These are phyloP conservation scores for Pseudogymnoascus sp. DNA, from an alignment of 2,329 filamentous ascomycete species.

Conservation along the genomic window DNA sequence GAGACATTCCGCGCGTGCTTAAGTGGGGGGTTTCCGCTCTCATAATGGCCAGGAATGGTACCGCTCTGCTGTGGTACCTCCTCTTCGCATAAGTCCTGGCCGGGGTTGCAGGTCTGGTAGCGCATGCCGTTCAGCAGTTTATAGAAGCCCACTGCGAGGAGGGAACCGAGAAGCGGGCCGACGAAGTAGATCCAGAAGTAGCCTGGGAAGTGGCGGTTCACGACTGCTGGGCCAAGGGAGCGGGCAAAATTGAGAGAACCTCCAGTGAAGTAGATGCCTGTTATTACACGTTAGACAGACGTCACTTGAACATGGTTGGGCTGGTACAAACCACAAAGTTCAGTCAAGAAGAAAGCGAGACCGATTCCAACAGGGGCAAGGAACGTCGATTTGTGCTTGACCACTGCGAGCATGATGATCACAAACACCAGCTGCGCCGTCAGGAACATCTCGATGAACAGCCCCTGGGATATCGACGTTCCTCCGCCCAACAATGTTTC, in stretches of 20 bases:
- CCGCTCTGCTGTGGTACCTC: not conserved
- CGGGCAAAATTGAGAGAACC: slow-evolving; percentile 44
- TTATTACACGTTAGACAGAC: slow-evolving; percentile 4
- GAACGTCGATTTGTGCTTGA: slow-evolving; percentile 44
- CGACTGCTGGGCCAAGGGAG: slow-evolving; percentile 42
- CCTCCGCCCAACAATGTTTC: slow-evolving; percentile 37
- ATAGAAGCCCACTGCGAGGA: slow-evolving; percentile 46
- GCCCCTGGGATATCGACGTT: slow-evolving; percentile 39
- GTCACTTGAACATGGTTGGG: slow-evolving; percentile 12
- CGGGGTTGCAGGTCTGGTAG: slow-evolving; percentile 46
- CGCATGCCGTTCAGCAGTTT: slow-evolving; percentile 45
- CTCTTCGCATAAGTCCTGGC: slow-evolving; percentile 34
- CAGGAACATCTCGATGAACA: slow-evolving; percentile 45
- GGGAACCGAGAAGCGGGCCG: slow-evolving; percentile 44
- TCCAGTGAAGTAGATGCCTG: slow-evolving; percentile 43
- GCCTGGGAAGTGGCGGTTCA: slow-evolving; percentile 35
- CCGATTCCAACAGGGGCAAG: slow-evolving; percentile 45
- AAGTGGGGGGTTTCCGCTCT: not conserved
- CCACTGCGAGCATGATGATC: slow-evolving; percentile 47
- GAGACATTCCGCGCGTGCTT: not conserved
- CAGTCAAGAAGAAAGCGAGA: slow-evolving; percentile 40
- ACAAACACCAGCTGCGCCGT: slow-evolving; percentile 44
- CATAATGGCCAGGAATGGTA: not conserved
- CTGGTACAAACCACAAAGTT: slow-evolving; percentile 33
- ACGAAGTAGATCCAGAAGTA: slow-evolving; percentile 49